Base-by-base conservation (phyloP, 305 asterid genomes). In the Rubia tinctorum region DNA sequence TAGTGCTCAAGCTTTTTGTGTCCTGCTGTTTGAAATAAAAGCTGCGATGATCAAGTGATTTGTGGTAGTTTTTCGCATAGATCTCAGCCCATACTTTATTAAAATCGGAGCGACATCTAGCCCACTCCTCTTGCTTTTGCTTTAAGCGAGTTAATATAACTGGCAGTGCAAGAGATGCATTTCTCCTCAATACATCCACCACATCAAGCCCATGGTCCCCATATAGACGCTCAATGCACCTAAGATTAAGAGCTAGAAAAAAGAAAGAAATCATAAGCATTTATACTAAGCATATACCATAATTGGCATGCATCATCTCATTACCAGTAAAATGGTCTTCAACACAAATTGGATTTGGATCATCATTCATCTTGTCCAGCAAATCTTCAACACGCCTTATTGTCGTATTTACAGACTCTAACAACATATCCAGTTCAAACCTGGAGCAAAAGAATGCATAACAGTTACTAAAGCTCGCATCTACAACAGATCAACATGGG, bases 181-280 rank as follows among this genome's bases (percentile, higher is more conserved):
- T 96, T 86, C 86, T 91, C 86, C 90, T 88, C 76, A 96, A 82
- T 67, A 96, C 91, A 86, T 96, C 98, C 92, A 91, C 80, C 71
- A 96, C 98, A 76, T 96, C 99, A 77, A 91, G 99, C 80, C 99
- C 99, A 73, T 96, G 98, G 83, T 96, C 99, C 82, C 98, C 99
- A 71, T 96, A 96, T 76, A 96, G 80, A 69, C 98, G 98, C 80
- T 96, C 99, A 80, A 96, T 93, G 89, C 98, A 93, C 84, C 99
- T 89, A 73, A 90, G 85, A 81, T 90, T 79, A 70, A 93, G 91
- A 83, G 91, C 99, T 93, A 76, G 53, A 67, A 75, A 42, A 73
- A 73, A 80, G 30, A 76, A 69, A 79, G 74, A 66, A 79, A 78
- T 49, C 76, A 76, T 68, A 68, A 78, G 80, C n/a, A 75, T 68